Base-by-base conservation (phyloP, 1,284 basidiomycete genomes). In the Vanrija sp. region DNA sequence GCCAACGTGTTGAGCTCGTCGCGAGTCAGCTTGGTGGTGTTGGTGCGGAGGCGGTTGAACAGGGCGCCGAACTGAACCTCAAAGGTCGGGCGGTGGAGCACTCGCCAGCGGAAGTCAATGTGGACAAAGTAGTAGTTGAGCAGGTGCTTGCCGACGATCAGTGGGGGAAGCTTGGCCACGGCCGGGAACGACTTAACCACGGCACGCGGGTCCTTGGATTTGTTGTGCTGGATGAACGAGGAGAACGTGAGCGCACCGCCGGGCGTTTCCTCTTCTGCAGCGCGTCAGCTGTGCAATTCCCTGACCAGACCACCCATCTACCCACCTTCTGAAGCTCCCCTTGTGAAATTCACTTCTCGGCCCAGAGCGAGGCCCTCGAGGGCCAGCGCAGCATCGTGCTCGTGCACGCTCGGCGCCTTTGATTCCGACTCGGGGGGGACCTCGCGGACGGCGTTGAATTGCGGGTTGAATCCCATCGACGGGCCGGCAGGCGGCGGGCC, bases 21-120 rank as follows among this genome's bases (percentile, higher is more conserved):
- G 23, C 59, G 49, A 4, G 47, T 52, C 38, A 62, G 55, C 12
- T 61, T 53, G 46, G 49, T 38, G 9, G 46, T 48, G 45, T 54
- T 46, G 48, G 49, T 38, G 5, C 58, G 38, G 39, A 61, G 39
- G 10, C 60, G 52, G 23, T 45, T 29, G n/a, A 57, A 62, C 18
- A 65, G 58, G 15, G 51, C 56, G 10, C 46, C 28, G 26, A 55
- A 60, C 47, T 62, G 62, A 5, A 46, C 44, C 23, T 59, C 62
- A 25, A 65, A 65, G 1, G 60, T 62, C 12, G 64, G 62, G 10
- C 58, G 56, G 38, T 65, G 64, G 15, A 65, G 52, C 25, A 60
- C 62, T 9, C 62, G 60, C 47, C 59, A 61, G 21, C 59, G 59
- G 21, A 61, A 61, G 50, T 61, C 55, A 47, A 61, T 55, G 34